These are phyloP conservation scores for Ganoderma lucidum DNA, from an alignment of 1,284 basidiomycete species.

Conservation along the genomic window DNA sequence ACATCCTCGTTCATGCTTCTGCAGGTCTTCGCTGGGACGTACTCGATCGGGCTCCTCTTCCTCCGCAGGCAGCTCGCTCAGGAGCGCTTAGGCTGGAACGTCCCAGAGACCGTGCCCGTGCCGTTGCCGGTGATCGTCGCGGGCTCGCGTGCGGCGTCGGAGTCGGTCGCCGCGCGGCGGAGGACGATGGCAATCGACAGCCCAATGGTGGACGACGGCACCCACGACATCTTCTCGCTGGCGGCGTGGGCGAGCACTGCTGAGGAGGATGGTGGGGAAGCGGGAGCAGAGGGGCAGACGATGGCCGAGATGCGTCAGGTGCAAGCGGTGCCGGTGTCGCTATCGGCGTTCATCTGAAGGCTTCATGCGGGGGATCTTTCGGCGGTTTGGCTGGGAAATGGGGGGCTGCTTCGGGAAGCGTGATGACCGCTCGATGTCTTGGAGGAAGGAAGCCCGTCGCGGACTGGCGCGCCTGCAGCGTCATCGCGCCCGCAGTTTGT, in stretches of 20 bases:
- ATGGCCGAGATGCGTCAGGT: slow-evolving; percentile 36
- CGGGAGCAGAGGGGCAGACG: slow-evolving; percentile 1
- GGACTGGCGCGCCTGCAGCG: neutral
- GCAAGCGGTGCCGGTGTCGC: slow-evolving; percentile 30
- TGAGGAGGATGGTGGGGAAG: slow-evolving; percentile 11
- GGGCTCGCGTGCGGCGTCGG: slow-evolving; percentile 8
- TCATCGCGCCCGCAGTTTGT: neutral
- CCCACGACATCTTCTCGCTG: slow-evolving; percentile 28
- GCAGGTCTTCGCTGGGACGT: slow-evolving; percentile 53
- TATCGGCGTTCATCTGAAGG: slow-evolving; percentile 19
- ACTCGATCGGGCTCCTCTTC: slow-evolving; percentile 54
- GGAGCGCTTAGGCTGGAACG: slow-evolving; percentile 47
- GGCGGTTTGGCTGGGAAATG: neutral
- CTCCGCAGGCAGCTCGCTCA: slow-evolving; percentile 57
- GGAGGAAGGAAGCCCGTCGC: neutral
- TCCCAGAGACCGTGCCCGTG: slow-evolving; percentile 19
- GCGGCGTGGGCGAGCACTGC: slow-evolving; percentile 16
- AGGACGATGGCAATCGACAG: slow-evolving; percentile 1
- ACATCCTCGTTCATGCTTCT: neutral
- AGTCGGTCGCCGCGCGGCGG: slow-evolving; percentile 6
- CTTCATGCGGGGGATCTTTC: slow-evolving; percentile 5
- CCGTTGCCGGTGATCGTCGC: slow-evolving; percentile 9
- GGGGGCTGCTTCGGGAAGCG: neutral
- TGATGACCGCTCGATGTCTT: neutral
- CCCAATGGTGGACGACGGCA: slow-evolving; percentile 30